Base-by-base conservation (phyloP, 2,329 filamentous ascomycete genomes). In the Arthrobotrys megalospora region DNA sequence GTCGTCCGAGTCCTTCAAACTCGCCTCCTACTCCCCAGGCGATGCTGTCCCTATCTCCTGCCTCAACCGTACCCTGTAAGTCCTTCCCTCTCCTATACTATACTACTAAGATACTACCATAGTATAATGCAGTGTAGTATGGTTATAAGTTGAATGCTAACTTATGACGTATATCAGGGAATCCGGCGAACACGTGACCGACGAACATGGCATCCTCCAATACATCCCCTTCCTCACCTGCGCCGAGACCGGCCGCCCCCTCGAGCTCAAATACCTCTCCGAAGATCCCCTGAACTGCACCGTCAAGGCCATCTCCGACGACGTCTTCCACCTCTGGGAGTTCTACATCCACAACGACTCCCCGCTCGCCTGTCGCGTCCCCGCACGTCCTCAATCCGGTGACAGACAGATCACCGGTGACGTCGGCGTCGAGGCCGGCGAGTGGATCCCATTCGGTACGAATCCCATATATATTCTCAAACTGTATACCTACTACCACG, bases 301-400 rank as follows among this genome's bases (percentile, higher is more conserved):
- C 69, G 90, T 96, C 82, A 87, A 91, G 83, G 88, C 92, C 85
- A 88, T 95, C 82, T 88, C 89, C 82, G 93, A 95, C 83, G 89
- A 91, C 47, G 91, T 94, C 87, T 96, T 93, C 87, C 93, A 96
- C 85, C 89, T 95, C 64, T 91, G 95, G 86, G 93, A 98, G 86
- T 98, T 97, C 88, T 98, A 98, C 88, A 91, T 98, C 84, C 96
- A 98, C 88, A 94, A 92, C 86, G 96, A 99, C 85, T 94, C 94
- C 16, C 96, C 96, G 8, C 88, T 98, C 62, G 91, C 93, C 68
- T 99, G 96, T 85, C 94, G 96, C 65, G 89, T 98, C 12, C 93
- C 95, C 32, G 90, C 93, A 0, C 90, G 91, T 6, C 95, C 95
- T 0, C 85, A 89, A 76, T 80, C 82, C n/a, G 68, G 83, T 81